Percentiles rank a stretch among this genome's conserved stretches.
Evolutionary conservation across 1,284 basidiomycete genomes (phyloP).

Genomic region (Puccinia sorghi): DNA sequence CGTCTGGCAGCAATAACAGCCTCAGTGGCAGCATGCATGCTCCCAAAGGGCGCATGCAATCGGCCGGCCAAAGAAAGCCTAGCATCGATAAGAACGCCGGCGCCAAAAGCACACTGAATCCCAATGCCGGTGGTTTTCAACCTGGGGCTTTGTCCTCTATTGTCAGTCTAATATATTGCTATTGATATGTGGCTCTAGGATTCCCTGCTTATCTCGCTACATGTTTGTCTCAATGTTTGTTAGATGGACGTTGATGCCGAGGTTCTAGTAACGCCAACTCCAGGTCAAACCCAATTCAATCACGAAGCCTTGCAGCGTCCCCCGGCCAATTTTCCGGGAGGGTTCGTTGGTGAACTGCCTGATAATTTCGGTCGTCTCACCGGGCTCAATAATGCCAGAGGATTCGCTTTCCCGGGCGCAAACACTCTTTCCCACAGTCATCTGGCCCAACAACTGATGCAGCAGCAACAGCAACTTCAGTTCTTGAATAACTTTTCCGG

Average conservation of each 20-base stretch:
- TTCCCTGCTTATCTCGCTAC: neutral
- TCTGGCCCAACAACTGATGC: slow-evolving; percentile 40
- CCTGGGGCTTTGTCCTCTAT: slow-evolving; percentile 55
- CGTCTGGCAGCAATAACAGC: slow-evolving; percentile 4
- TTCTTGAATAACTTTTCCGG: slow-evolving; percentile 32
- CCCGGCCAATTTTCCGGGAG: slow-evolving; percentile 29
- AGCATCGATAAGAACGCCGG: slow-evolving; percentile 29
- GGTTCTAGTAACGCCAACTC: slow-evolving; percentile 44
- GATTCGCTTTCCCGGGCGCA: slow-evolving; percentile 34
- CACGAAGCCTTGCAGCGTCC: slow-evolving; percentile 32
- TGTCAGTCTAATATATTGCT: slow-evolving; percentile 50
- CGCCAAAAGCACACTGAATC: slow-evolving; percentile 54
- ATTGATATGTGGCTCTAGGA: neutral
- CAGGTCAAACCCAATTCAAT: slow-evolving; percentile 42
- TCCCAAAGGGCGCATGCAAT: slow-evolving; percentile 42
- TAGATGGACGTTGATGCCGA: slow-evolving; percentile 49
- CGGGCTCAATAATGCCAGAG: slow-evolving; percentile 26
- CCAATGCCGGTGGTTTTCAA: slow-evolving; percentile 57
- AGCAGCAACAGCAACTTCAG: slow-evolving; percentile 49
- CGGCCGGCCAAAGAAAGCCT: slow-evolving; percentile 34
- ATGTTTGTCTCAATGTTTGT: neutral
- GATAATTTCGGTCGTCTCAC: slow-evolving; percentile 42
- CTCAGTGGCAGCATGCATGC: slow-evolving; percentile 43
- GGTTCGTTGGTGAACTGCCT: slow-evolving; percentile 32
- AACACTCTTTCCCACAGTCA: slow-evolving; percentile 24